Base-by-base conservation (phyloP, 257 asterid genomes). In the Nicotiana paniculata region DNA sequence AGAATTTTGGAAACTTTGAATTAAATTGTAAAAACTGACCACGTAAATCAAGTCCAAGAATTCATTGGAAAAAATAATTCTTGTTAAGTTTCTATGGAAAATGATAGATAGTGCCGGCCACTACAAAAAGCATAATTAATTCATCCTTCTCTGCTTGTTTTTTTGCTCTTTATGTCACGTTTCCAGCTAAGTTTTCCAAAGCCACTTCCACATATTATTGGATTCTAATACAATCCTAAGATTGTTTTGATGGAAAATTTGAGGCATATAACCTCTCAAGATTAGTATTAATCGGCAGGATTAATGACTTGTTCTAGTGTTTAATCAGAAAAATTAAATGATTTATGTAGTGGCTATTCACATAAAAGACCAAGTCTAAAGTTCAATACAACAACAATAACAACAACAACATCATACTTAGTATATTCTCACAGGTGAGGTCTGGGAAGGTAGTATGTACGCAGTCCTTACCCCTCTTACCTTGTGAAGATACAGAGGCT, bases 51-150 rank as follows among this genome's bases (percentile, higher is more conserved):
- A 24, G 79, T 46, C 39, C 39, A 72, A 46, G n/a, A 39, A 24
- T 21, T 15, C 66, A 39, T 12, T 11, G 32, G 54, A 28, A 21
- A 58, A 62, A 68, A 43, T 39, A 33, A 33, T 68, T 58, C 76
- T 57, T 55, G 21, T 17, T 81, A 80, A 78, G 80, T 59, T 82
- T 48, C 63, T 21, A 55, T 33, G 84, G 51, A 21, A 46, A 83
- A 85, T 43, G 84, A 66, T 82, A 83, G 84, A 83, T 84, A 28
- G 81, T 88, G 93, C 90, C 88, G 92, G 92, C 91, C 95, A 90
- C 86, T 69, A 76, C 81, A 61, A 30, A 81, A 83, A 74, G 58
- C n/a, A 12, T 43, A 72, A 24, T 1, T 6, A 33, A 70, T 81
- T 9, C 54, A 54, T 11, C 85, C 80, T 83, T 82, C 58, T 84